These are phyloP conservation scores for Fagus sylvatica DNA, from an alignment of 306 rosid genomes.

Conservation along the genomic window DNA sequence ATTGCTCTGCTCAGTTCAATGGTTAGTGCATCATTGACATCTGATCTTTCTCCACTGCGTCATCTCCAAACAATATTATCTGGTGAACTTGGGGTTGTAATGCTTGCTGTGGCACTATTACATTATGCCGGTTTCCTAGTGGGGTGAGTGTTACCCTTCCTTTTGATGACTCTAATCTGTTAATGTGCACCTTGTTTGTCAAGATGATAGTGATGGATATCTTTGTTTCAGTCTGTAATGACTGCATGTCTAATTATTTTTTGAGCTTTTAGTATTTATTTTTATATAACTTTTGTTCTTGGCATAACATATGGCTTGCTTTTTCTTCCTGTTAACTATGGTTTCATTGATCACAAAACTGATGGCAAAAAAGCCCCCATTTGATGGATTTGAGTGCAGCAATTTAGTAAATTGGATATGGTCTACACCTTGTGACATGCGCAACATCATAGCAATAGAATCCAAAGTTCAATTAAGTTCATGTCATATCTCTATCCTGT, in stretches of 20 bases:
- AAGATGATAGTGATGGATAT: not conserved
- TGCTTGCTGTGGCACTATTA: conserved; percentile 38
- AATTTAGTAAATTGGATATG: not conserved
- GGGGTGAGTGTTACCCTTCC: conserved; percentile 34
- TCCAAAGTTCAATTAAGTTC: not conserved
- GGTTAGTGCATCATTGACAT: conserved; percentile 26
- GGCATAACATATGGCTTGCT: not conserved
- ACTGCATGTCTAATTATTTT: not conserved
- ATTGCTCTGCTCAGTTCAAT: conserved; percentile 30
- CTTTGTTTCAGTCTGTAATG: not conserved
- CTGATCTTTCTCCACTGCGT: conserved; percentile 29
- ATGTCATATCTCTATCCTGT: not conserved
- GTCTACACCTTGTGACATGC: not conserved
- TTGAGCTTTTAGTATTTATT: not conserved
- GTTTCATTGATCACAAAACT: not conserved
- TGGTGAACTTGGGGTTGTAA: conserved; percentile 34
- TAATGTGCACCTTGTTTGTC: not conserved
- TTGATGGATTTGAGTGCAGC: not conserved
- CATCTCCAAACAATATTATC: conserved; percentile 21
- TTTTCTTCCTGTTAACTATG: not conserved
- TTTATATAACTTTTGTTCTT: not conserved
- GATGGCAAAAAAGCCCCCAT: not conserved
- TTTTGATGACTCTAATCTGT: not conserved
- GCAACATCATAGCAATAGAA: not conserved
- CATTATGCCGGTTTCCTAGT: conserved; percentile 43